Conservation (phyloP, 805 yeast species). For the Groenewaldozyma tartarivorans region DNA sequence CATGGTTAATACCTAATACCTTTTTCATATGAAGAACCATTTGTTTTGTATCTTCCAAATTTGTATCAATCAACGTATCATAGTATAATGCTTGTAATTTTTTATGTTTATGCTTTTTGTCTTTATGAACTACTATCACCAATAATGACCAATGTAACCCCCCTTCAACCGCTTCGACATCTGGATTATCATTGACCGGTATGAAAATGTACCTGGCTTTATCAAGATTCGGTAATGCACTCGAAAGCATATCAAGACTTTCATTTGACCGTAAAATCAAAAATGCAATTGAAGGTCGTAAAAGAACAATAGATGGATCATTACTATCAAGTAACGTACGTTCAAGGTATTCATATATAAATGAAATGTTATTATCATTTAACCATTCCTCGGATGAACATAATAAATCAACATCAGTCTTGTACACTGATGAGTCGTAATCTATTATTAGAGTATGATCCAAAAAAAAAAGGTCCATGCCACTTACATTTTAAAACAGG, state of each 20-base stretch:
- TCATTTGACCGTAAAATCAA: conserved; percentile 37
- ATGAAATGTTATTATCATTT: conserved; percentile 58
- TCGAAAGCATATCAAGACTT: conserved; percentile 32
- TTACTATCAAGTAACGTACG: conserved; percentile 22
- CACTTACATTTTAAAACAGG: background rate
- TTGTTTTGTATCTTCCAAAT: conserved; percentile 29
- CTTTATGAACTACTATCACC: conserved; percentile 37
- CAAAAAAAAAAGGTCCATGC: background rate
- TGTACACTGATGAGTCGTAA: conserved; percentile 44
- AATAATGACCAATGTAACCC: conserved; percentile 75
- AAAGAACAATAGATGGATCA: conserved; percentile 27
- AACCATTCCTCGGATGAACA: conserved; percentile 52
- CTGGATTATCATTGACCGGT: conserved; percentile 61
- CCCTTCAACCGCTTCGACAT: conserved; percentile 42
- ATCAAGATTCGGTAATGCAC: conserved; percentile 38
- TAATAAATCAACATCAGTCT: conserved; percentile 39
- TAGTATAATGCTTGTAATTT: conserved; percentile 41
- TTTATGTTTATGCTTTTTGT: background rate
- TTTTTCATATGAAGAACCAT: conserved; percentile 12
- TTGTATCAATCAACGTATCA: conserved; percentile 47
- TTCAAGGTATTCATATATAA: conserved; percentile 50
- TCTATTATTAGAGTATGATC: background rate
- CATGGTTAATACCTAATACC: background rate
- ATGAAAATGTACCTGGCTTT: conserved; percentile 45
- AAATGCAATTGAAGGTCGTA: conserved; percentile 58